Percentiles rank a stretch among this genome's conserved stretches.
phyloP scores from a whole-genome alignment of 805 yeast genomes.

The Kazachstania africana region DNA sequence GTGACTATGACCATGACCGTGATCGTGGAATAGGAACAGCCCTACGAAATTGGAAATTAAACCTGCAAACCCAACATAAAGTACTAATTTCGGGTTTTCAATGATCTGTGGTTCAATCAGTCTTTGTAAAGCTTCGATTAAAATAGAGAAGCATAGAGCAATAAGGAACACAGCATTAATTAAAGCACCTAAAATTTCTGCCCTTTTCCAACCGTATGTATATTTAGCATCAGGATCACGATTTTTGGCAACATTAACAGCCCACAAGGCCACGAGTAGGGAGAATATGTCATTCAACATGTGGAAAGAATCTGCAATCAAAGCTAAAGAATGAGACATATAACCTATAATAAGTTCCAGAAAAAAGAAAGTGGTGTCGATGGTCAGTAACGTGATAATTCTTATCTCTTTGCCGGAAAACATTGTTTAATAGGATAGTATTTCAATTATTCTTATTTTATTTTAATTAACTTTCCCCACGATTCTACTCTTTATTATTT shows the following conservation, averaged over 20 bases:
- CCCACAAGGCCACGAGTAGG: slow-evolving; percentile 86
- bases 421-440: too few species aligned
- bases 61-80: slow-evolving; percentile 77
- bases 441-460: too few species aligned
- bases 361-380: slow-evolving; percentile 77
- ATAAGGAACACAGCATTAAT: slow-evolving; percentile 86
- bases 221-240: slow-evolving; percentile 76
- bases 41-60: slow-evolving; percentile 75
- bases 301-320: slow-evolving; percentile 94
- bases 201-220: slow-evolving; percentile 97
- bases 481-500: too few species aligned
- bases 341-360: slow-evolving; percentile 80
- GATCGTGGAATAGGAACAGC: slow-evolving; percentile 73
- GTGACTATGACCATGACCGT: slow-evolving; percentile 30
- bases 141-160: slow-evolving; percentile 85
- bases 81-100: slow-evolving; percentile 69
- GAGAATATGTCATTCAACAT: slow-evolving; percentile 94
- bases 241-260: slow-evolving; percentile 78
- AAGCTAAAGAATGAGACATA: slow-evolving; percentile 85
- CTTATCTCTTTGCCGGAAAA: slow-evolving; percentile 50
- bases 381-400: slow-evolving; percentile 54
- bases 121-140: slow-evolving; percentile 87
- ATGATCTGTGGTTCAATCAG: slow-evolving; percentile 70
- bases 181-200: slow-evolving; percentile 91
- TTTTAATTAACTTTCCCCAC: too few species aligned